Conservation (phyloP, 2,329 filamentous ascomycete species). For the Colletotrichum higginsianum region DNA sequence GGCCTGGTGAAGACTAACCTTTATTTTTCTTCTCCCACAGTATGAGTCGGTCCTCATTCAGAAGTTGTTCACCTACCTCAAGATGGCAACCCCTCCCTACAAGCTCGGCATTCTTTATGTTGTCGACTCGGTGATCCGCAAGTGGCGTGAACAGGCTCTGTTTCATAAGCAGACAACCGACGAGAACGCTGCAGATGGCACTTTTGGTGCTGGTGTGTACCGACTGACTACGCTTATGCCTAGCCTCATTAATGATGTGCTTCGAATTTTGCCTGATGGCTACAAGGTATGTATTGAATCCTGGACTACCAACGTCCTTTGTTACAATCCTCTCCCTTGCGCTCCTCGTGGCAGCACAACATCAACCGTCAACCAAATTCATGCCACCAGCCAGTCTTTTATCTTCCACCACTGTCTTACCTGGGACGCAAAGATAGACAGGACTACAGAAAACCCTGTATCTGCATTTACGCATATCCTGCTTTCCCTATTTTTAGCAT, state of each 20-base stretch:
- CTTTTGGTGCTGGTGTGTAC: conserved; percentile 94
- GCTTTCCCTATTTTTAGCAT: neutral
- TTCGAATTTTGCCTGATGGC: conserved; percentile 88
- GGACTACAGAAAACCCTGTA: conserved; percentile 1
- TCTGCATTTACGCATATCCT: neutral
- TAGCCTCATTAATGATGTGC: conserved; percentile 94
- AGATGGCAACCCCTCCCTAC: conserved; percentile 93
- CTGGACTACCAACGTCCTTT: neutral
- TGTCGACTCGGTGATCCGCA: conserved; percentile 99
- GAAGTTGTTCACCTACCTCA: conserved; percentile 97
- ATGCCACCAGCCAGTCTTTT: conserved; percentile 6
- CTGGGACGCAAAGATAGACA: neutral
- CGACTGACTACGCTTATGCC: conserved; percentile 96
- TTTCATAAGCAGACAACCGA: conserved; percentile 86
- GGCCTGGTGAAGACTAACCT: conserved; percentile 46
- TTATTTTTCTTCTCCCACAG: conserved; percentile 63
- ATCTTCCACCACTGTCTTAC: conserved; percentile 13
- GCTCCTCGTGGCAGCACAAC: neutral
- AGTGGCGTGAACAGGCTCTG: conserved; percentile 97
- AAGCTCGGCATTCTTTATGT: conserved; percentile 99
- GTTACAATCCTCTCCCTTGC: neutral
- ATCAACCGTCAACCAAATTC: neutral
- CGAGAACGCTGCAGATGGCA: conserved; percentile 87
- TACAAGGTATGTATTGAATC: conserved; percentile 87
- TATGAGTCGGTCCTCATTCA: conserved; percentile 95